Evolutionary conservation across 257 asterid genomes (phyloP).

Genomic region (Solanum sejunctum): DNA sequence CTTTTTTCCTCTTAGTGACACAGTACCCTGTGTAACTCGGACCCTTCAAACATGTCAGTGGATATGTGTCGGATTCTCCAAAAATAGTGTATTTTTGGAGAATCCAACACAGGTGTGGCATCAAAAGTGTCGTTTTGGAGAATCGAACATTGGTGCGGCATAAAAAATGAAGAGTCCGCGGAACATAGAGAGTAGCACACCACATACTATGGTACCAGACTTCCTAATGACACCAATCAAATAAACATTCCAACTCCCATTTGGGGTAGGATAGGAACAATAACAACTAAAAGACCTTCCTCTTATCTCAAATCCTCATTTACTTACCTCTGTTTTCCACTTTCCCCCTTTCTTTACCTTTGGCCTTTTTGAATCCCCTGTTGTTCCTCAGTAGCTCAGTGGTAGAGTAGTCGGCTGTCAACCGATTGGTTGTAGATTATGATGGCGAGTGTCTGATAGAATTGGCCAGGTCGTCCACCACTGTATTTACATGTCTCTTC

Average conservation of each 20-base stretch:
- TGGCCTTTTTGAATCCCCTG: neutral
- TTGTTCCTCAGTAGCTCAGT: too few relatives aligned
- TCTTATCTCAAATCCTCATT: neutral
- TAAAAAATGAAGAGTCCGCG: too few relatives aligned
- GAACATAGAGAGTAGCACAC: neutral
- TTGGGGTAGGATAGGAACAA: neutral
- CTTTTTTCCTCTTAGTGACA: neutral
- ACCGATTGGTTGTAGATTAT: too few relatives aligned
- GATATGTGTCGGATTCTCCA: too few relatives aligned
- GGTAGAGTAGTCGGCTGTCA: too few relatives aligned
- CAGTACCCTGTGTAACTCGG: neutral
- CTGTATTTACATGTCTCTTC: neutral
- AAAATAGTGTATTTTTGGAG: too few relatives aligned
- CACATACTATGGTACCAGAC: neutral
- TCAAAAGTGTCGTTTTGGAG: too few relatives aligned
- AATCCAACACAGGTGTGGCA: too few relatives aligned
- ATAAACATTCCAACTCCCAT: neutral
- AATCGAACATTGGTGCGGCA: too few relatives aligned
- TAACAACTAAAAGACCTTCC: neutral
- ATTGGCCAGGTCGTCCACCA: neutral
- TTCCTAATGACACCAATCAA: neutral
- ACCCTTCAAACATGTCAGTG: too few relatives aligned
- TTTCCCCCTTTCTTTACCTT: neutral
- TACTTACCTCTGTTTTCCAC: neutral
- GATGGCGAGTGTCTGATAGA: too few relatives aligned